phyloP scores from a whole-genome alignment of 495 filamentous ascomycete genomes.

The Xylaria bambusicola region DNA sequence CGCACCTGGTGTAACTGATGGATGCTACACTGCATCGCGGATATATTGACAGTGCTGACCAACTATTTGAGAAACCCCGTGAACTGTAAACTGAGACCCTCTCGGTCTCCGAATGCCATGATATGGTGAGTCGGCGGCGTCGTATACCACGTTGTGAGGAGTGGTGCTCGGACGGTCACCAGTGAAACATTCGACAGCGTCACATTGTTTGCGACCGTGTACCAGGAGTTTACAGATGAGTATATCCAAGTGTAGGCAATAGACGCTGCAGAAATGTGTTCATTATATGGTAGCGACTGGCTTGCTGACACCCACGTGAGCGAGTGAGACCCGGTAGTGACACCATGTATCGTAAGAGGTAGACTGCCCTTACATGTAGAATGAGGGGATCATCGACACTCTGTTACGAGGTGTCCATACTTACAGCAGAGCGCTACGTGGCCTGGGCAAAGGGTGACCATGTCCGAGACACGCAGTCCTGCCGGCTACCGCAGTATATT shows the following conservation, averaged over 20 bases:
- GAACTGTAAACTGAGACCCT: not conserved
- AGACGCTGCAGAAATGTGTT: too few species aligned
- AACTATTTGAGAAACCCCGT: not conserved
- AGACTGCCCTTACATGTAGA: not conserved
- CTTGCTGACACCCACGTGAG: too few species aligned
- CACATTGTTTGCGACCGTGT: not conserved
- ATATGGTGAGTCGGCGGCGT: not conserved
- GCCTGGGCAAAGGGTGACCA: not conserved
- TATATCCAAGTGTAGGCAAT: too few species aligned
- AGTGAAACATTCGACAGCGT: not conserved
- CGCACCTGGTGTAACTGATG: not conserved
- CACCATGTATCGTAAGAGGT: too few species aligned
- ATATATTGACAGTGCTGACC: conserved; percentile 1
- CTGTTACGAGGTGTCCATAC: not conserved
- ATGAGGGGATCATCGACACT: not conserved
- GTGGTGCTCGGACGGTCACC: too few species aligned
- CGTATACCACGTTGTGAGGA: not conserved
- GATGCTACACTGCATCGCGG: not conserved
- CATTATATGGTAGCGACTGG: too few species aligned
- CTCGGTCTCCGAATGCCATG: conserved; percentile 8
- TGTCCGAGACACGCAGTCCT: not conserved
- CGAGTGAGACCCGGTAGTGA: too few species aligned
- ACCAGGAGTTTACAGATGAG: too few species aligned
- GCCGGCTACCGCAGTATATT: not conserved
- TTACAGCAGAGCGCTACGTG: not conserved